Percentiles rank a stretch among this genome's conserved stretches.
Conservation (phyloP, 169 alveolate genomes). For the Cryptosporidium bovis region DNA sequence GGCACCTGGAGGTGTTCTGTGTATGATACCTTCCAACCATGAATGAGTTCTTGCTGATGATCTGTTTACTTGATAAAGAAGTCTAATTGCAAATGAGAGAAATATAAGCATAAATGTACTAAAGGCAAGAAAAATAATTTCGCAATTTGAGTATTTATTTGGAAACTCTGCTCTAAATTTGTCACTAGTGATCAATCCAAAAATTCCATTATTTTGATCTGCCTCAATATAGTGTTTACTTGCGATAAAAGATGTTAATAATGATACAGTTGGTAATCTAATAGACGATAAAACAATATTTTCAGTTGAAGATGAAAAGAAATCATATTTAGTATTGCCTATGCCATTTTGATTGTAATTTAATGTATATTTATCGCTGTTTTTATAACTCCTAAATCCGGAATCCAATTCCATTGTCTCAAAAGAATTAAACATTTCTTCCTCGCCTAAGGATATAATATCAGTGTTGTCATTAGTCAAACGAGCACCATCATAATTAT, state of each 20-base stretch:
- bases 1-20: conserved; percentile 75
- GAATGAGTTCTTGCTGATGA: conserved; percentile 68
- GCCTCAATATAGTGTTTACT: not conserved
- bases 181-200: not conserved
- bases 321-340: not conserved
- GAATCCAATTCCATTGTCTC: not conserved
- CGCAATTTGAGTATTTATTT: conserved; percentile 51
- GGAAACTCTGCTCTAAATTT: not conserved
- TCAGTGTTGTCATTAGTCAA: not conserved
- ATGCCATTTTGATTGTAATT: too few relatives aligned
- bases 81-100: conserved; percentile 26
- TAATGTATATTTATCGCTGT: not conserved
- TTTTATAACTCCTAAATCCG: not conserved
- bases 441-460: conserved; percentile 1
- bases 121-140: conserved; percentile 28
- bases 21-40: conserved; percentile 54
- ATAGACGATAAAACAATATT: not conserved
- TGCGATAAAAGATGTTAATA: not conserved
- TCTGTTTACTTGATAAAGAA: conserved; percentile 44
- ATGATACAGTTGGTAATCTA: not conserved
- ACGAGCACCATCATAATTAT: not conserved
- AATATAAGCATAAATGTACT: conserved; percentile 36
- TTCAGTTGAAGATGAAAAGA: not conserved
- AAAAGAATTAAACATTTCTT: not conserved
- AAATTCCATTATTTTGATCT: not conserved